Conservation (phyloP, 768 basidiomycete genomes). For the Xerocomellus dryophilus region DNA sequence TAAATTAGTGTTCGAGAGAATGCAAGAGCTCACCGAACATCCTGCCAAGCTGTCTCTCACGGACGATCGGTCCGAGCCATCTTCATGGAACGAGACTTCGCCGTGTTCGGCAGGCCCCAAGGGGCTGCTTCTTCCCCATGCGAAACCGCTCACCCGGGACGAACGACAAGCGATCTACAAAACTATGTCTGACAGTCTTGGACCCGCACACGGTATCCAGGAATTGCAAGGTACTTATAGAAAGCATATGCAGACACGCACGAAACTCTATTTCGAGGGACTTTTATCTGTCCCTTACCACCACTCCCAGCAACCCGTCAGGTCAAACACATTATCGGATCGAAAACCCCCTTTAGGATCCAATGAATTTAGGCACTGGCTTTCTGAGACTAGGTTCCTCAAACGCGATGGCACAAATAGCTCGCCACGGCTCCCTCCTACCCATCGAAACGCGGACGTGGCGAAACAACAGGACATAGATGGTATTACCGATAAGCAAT, state of each 20-base stretch:
- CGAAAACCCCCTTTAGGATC: constrained; percentile 13
- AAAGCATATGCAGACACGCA: constrained; percentile 48
- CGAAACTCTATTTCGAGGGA: constrained; percentile 46
- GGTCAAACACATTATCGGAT: constrained; percentile 7
- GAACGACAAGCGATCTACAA: constrained; percentile 54
- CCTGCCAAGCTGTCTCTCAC: constrained; percentile 8
- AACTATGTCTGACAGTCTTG: constrained; percentile 47
- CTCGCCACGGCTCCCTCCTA: constrained; percentile 9
- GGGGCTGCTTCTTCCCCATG: constrained; percentile 16
- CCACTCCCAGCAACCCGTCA: constrained; percentile 12
- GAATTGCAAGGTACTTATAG: constrained; percentile 53
- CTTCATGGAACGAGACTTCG: constrained; percentile 15
- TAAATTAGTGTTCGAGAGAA: constrained; percentile 25
- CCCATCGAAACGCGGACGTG: constrained; percentile 14
- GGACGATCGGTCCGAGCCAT: constrained; percentile 4
- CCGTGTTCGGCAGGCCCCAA: constrained; percentile 20
- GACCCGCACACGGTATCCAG: constrained; percentile 43
- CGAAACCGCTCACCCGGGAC: constrained; percentile 36
- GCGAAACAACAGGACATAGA: constrained; percentile 8
- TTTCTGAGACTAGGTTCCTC: constrained; percentile 29
- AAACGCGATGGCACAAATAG: constrained; percentile 17
- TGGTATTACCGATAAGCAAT: constrained; percentile 4
- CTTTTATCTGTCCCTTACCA: constrained; percentile 27
- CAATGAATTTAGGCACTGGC: constrained; percentile 32
- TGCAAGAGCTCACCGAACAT: constrained; percentile 23